phyloP scores from a whole-genome alignment of 2,329 filamentous ascomycete genomes.

The Sporothrix schenckii region DNA sequence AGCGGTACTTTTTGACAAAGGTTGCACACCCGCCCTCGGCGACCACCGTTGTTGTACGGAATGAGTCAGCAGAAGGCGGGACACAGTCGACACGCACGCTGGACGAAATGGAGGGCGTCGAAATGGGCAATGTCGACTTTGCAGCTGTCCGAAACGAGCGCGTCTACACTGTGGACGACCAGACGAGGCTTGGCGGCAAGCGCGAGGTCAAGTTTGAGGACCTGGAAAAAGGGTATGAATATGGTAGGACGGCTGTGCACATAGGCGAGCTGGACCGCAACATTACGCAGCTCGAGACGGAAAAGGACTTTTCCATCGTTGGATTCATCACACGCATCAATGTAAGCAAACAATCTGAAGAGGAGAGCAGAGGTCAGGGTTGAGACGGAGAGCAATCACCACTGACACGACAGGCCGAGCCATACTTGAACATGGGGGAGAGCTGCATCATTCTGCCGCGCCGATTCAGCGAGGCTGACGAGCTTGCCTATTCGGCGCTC shows the following conservation, averaged over 20 bases:
- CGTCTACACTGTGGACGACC: conserved; percentile 78
- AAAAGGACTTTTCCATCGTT: conserved; percentile 74
- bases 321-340: conserved; percentile 79
- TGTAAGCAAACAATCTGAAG: conserved; percentile 49
- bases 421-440: conserved; percentile 83
- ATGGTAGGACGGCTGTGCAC: conserved; percentile 86
- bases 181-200: conserved; percentile 74
- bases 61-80: conserved; percentile 54
- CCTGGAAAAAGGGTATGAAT: conserved; percentile 90
- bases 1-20: conserved; percentile 87
- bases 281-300: conserved; percentile 82
- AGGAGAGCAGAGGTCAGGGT: background rate
- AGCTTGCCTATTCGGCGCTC: conserved; percentile 83
- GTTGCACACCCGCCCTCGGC: conserved; percentile 73
- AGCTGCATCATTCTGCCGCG: conserved; percentile 76
- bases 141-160: conserved; percentile 75
- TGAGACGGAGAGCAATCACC: too few relatives aligned
- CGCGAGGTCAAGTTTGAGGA: conserved; percentile 78
- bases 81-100: conserved; percentile 58
- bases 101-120: conserved; percentile 54
- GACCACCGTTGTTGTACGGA: conserved; percentile 70
- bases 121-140: conserved; percentile 54
- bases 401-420: conserved; percentile 64
- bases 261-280: conserved; percentile 86
- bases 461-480: conserved; percentile 77